phyloP scores from a whole-genome alignment of 495 filamentous ascomycete species.

The Delitschia confertaspora region DNA sequence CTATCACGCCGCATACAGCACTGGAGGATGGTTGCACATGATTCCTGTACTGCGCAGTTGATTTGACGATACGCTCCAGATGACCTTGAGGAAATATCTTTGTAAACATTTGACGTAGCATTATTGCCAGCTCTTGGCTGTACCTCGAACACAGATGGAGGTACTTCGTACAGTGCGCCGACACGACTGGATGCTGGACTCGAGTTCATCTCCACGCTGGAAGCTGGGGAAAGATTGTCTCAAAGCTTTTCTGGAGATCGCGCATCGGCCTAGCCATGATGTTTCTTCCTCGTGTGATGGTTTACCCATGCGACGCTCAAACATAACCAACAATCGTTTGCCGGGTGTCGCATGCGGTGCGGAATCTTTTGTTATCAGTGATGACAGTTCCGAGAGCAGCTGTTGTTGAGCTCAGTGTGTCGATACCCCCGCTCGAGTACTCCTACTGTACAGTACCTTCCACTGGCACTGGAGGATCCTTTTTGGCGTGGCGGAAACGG shows the following conservation, averaged over 20 bases:
- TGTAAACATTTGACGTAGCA: slow-evolving; percentile 22
- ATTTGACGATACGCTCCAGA: slow-evolving; percentile 23
- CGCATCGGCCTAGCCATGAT: not conserved
- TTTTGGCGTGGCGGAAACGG: slow-evolving; percentile 10
- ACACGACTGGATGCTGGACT: not conserved
- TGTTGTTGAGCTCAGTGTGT: not conserved
- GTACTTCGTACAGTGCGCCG: not conserved
- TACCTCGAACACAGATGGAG: slow-evolving; percentile 1
- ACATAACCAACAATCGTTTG: slow-evolving; percentile 20
- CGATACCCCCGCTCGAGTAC: not conserved
- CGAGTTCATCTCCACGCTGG: slow-evolving; percentile 9
- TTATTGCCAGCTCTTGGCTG: not conserved
- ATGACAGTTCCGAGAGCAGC: not conserved
- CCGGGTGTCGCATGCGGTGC: not conserved
- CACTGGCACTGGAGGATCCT: too few species aligned
- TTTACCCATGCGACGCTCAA: slow-evolving; percentile 9
- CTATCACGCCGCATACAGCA: slow-evolving; percentile 22
- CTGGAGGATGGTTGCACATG: slow-evolving; percentile 23
- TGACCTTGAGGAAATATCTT: slow-evolving; percentile 25
- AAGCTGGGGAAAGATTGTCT: slow-evolving; percentile 14
- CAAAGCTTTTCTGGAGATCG: not conserved
- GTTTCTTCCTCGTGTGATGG: slow-evolving; percentile 5
- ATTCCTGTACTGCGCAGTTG: slow-evolving; percentile 22
- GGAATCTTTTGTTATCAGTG: not conserved
- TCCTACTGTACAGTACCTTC: too few species aligned